These are phyloP conservation scores for Phialophora verrucosa DNA, from an alignment of 2,329 filamentous ascomycete genomes.

Conservation along the genomic window DNA sequence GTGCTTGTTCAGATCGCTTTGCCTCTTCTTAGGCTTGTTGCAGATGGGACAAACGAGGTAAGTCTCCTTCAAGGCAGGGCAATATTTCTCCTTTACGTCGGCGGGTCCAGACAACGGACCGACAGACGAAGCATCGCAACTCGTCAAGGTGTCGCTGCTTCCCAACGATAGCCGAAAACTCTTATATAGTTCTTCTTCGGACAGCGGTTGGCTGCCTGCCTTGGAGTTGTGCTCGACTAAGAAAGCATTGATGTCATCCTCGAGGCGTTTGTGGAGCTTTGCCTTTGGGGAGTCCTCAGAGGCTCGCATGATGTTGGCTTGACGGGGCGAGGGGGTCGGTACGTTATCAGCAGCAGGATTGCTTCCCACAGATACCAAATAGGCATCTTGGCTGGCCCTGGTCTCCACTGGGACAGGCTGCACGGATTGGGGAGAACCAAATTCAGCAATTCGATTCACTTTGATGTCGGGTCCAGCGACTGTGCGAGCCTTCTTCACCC, in stretches of 20 bases:
- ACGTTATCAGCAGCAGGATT: slow-evolving; percentile 11
- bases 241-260: slow-evolving; percentile 30
- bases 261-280: slow-evolving; percentile 18
- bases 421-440: slow-evolving; percentile 18
- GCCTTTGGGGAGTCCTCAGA: slow-evolving; percentile 11
- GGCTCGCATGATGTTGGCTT: slow-evolving; percentile 21
- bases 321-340: slow-evolving; percentile 13
- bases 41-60: slow-evolving; percentile 29
- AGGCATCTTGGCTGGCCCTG: slow-evolving; percentile 27
- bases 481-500: slow-evolving; percentile 20
- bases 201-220: slow-evolving; percentile 11
- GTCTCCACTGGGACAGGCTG: slow-evolving; percentile 15
- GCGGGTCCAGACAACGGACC: slow-evolving; percentile 10
- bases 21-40: slow-evolving; percentile 28
- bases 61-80: slow-evolving; percentile 11
- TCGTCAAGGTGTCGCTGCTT: slow-evolving; percentile 18
- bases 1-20: slow-evolving; percentile 70
- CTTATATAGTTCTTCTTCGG: slow-evolving; percentile 24
- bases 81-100: slow-evolving; percentile 15
- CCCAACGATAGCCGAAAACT: slow-evolving; percentile 22
- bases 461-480: slow-evolving; percentile 22
- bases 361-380: slow-evolving; percentile 19
- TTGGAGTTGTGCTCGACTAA: slow-evolving; percentile 21
- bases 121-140: slow-evolving; percentile 18
- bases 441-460: slow-evolving; percentile 21